Base-by-base conservation (phyloP, 1,284 basidiomycete genomes). In the Leucocoprinus gongylophorus region DNA sequence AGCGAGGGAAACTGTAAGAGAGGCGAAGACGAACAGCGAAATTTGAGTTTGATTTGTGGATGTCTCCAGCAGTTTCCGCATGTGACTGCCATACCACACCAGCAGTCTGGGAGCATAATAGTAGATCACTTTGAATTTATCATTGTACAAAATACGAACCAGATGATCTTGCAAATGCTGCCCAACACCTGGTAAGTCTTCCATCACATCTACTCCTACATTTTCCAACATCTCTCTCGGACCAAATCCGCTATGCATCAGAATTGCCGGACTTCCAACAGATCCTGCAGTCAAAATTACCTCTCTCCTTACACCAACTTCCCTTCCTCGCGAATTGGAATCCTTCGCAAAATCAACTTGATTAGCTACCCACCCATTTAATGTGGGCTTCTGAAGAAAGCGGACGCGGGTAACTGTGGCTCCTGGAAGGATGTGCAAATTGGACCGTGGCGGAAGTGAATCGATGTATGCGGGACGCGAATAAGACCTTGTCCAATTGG, bases 121-220 rank as follows among this genome's bases (percentile, higher is more conserved):
- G 26, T 17, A 32, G 17, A 10, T 28, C 4, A 9, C 8, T 10
- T 10, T 9, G 39, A 20, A 32, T 30, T 20, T n/a, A 13, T 15
- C 2, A 9, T 6, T 6, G 21, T 23, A 40, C 35, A n/a, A 17
- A 2, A 13, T 33, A 68, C 71, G 17, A 50, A 77, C 75, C 53
- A 85, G 60, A 65, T 88, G 85, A 63, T 91, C 85, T 63, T 87
- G 83, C 41, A 90, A 63, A 67, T 88, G 82, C 66, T 85, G 80
- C 1, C 88, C 88, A 49, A 92, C 88, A 51, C 83, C 84, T 4
- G 86, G 85, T 2, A 88, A 70, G 54, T 80, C 79, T 38, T 71
- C 55, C 23, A 62, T 53, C 4, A 75, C 64, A 18, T 58, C 48
- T 17, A 91, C 77, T 43, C 78, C 78, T 23, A 79, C 74, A 6